phyloP scores from a whole-genome alignment of 2,329 filamentous ascomycete genomes.

The Diaporthe longicolla region DNA sequence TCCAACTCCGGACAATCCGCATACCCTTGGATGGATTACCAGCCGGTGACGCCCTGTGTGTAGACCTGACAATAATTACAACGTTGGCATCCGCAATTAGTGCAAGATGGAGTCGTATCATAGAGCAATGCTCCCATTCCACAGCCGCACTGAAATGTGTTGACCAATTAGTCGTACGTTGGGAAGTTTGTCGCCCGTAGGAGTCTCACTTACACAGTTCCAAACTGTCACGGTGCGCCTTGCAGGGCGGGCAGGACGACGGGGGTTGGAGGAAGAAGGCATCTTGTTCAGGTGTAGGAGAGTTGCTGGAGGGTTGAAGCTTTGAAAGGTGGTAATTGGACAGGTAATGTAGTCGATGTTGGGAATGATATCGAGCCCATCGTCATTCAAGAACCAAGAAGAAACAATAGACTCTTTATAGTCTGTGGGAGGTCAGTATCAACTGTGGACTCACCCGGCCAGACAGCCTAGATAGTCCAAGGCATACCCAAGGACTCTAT shows the following conservation, averaged over 20 bases:
- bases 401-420: slow-evolving; percentile 19
- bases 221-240: neutral
- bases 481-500: slow-evolving; percentile 2
- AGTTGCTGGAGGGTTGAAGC: neutral
- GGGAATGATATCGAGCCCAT: slow-evolving; percentile 4
- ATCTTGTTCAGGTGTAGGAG: neutral
- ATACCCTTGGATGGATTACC: neutral
- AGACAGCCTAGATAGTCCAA: slow-evolving; percentile 12
- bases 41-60: neutral
- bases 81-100: neutral
- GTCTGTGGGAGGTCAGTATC: neutral
- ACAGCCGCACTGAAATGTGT: slow-evolving; percentile 1
- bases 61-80: neutral
- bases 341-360: neutral
- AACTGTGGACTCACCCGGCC: neutral
- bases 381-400: neutral
- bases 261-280: slow-evolving; percentile 4
- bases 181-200: neutral
- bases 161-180: neutral
- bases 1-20: neutral
- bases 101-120: slow-evolving; percentile 1
- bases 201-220: slow-evolving; percentile 10
- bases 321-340: neutral
- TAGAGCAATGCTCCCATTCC: slow-evolving; percentile 5
- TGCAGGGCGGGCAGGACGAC: too few relatives aligned